Base-by-base conservation (phyloP, 768 basidiomycete genomes). In the Lentinula raphanica region DNA sequence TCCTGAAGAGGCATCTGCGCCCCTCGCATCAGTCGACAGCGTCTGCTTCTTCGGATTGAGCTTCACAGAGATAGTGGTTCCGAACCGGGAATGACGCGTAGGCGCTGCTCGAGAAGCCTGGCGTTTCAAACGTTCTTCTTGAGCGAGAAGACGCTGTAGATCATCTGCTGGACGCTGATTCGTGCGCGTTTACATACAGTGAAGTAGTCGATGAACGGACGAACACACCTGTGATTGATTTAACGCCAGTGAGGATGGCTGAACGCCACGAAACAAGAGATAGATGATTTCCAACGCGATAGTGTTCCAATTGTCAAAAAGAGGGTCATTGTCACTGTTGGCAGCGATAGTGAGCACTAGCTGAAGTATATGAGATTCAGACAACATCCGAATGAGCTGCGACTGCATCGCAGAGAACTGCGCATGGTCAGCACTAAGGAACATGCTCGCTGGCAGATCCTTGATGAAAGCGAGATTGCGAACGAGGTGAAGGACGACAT, bases 381-480 rank as follows among this genome's bases (percentile, higher is more conserved):
- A 80, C 49, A 97, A 76, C 0, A 82, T 76, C 36, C 81, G 75
- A 62, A 97, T 81, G 28, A 96, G 80, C 60, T 82, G 84, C 51
- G 84, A 86, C 73, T 96, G 94, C 13, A 98, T 75, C 7, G 80
- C 76, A 0, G 92, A 83, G 61, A 86, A 81, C 65, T 94, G 92
- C 7, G 86, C 86, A 61, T 88, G 87, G 66, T 95, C 90, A 11
- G 88, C 79, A 60, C 88, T 92, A 23, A 81, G 73, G 60, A 85
- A 79, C 49, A 82, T 83, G 61, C 91, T 88, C 39, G 84, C 72
- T 0, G 88, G 86, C 2, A 84, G 81, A 73, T 98, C 96, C 64
- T 87, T 87, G 76, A 98, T 94, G 68, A 95, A 93, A 1, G 89
- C 84, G n/a, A 98, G 83, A 68, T 99, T 99, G 58, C 97, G 86